Evolutionary conservation across 495 filamentous ascomycete species (phyloP).

Genomic region (Darksidea phi): DNA sequence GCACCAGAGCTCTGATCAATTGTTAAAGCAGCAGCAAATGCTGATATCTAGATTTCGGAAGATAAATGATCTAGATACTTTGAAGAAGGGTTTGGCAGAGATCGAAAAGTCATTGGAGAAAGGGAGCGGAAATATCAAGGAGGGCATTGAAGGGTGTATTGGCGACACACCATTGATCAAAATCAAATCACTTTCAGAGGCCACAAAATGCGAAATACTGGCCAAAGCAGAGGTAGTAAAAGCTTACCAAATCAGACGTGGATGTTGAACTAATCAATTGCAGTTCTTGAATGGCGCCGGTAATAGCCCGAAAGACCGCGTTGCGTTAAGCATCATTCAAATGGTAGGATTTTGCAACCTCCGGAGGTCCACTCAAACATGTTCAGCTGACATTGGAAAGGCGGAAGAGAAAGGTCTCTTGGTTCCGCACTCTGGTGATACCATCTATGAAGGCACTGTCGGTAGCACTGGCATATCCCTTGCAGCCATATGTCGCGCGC

Average conservation of each 20-base stretch:
- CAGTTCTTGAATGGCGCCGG: slow-evolving; percentile 93
- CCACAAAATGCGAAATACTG: slow-evolving; percentile 89
- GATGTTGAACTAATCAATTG: not conserved
- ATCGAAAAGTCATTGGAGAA: not conserved
- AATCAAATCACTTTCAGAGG: slow-evolving; percentile 84
- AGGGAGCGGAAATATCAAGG: slow-evolving; percentile 44
- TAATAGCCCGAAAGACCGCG: slow-evolving; percentile 91
- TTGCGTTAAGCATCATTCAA: slow-evolving; percentile 84
- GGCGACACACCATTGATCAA: slow-evolving; percentile 89
- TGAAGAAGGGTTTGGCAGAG: slow-evolving; percentile 5
- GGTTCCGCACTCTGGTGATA: slow-evolving; percentile 78
- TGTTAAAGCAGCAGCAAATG: not conserved
- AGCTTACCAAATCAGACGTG: not conserved
- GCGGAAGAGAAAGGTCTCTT: slow-evolving; percentile 80
- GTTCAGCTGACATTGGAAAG: slow-evolving; percentile 37
- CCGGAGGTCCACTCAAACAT: not conserved
- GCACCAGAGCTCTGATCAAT: not conserved
- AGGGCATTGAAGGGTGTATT: slow-evolving; percentile 89
- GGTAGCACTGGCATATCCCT: slow-evolving; percentile 73
- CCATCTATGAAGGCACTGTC: slow-evolving; percentile 95
- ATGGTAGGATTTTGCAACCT: slow-evolving; percentile 50
- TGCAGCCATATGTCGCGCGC: slow-evolving; percentile 80
- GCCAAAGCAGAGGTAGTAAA: slow-evolving; percentile 78
- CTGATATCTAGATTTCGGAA: slow-evolving; percentile 61
- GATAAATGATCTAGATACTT: slow-evolving; percentile 3